Percentiles rank a stretch among this genome's conserved stretches.
Evolutionary conservation across 208 protist genomes (phyloP).

Genomic region (Acanthamoeba healyi): DNA sequence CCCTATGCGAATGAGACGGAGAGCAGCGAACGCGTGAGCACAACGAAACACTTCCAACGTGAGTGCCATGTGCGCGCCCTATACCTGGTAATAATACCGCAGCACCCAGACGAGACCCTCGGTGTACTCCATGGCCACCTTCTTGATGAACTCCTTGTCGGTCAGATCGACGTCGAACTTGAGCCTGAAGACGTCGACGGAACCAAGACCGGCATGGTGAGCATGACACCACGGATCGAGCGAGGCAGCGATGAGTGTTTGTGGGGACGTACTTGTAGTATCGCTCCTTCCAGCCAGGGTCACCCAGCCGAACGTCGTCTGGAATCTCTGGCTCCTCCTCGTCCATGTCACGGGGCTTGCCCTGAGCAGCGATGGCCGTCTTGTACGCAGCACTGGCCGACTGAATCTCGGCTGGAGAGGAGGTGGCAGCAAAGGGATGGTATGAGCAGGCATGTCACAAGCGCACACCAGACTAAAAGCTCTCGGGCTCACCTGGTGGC

Average conservation of each 20-base stretch:
- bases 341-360: background rate
- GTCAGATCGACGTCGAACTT: conserved; percentile 17
- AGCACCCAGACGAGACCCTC: conserved; percentile 99
- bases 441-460: no score
- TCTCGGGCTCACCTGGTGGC: no score
- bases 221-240: no score
- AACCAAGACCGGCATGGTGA: background rate
- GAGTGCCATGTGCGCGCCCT: conserved; percentile 82
- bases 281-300: conserved; percentile 91
- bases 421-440: no score
- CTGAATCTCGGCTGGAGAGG: background rate
- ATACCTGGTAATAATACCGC: conserved; percentile 98
- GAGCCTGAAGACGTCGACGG: background rate
- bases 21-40: background rate
- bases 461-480: no score
- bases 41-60: background rate
- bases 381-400: background rate
- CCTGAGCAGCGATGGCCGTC: background rate
- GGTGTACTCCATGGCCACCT: conserved; percentile 94
- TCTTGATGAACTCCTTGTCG: conserved; percentile 58
- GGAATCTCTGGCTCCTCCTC: conserved; percentile 56
- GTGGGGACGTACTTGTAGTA: conserved; percentile 93
- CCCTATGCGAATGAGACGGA: background rate
- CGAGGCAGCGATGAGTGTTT: no score
- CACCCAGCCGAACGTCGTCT: conserved; percentile 86